These are phyloP conservation scores for Quercus variabilis DNA, from an alignment of 306 rosid species.

Conservation along the genomic window DNA sequence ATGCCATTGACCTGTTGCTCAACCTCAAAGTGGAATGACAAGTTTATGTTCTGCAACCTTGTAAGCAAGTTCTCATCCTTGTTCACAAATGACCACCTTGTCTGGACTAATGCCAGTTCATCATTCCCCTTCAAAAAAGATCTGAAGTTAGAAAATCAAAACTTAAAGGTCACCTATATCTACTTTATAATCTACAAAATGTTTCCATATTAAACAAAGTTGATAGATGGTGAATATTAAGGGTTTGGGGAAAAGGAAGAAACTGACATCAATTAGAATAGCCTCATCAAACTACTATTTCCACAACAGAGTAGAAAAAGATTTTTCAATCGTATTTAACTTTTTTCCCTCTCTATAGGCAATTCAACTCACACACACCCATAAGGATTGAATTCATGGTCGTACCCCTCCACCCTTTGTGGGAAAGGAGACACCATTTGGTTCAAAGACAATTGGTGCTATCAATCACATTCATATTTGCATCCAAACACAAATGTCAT, in stretches of 20 bases:
- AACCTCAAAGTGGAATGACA: conserved; percentile 95
- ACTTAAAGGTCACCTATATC: not conserved
- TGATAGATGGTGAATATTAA: not conserved
- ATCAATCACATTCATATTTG: not conserved
- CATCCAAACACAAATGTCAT: not conserved
- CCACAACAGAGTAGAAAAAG: not conserved
- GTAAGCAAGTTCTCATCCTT: conserved; percentile 98
- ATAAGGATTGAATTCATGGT: not conserved
- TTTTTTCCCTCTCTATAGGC: too few relatives aligned
- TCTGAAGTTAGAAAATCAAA: conserved; percentile 12
- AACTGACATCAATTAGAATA: not conserved
- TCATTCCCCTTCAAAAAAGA: conserved; percentile 68
- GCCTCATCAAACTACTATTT: not conserved
- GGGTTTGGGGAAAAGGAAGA: not conserved
- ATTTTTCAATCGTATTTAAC: too few relatives aligned
- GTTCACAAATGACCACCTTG: conserved; percentile 97
- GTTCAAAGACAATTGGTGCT: not conserved
- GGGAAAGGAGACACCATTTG: not conserved
- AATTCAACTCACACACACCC: not conserved
- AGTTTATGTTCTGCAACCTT: conserved; percentile 86
- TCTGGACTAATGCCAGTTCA: conserved; percentile 90
- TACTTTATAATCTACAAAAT: not conserved
- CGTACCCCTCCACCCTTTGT: not conserved
- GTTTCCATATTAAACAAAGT: not conserved
- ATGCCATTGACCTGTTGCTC: conserved; percentile 96